These are phyloP conservation scores for Adansonia madagascariensis DNA, from an alignment of 441 rosid species.

Conservation along the genomic window DNA sequence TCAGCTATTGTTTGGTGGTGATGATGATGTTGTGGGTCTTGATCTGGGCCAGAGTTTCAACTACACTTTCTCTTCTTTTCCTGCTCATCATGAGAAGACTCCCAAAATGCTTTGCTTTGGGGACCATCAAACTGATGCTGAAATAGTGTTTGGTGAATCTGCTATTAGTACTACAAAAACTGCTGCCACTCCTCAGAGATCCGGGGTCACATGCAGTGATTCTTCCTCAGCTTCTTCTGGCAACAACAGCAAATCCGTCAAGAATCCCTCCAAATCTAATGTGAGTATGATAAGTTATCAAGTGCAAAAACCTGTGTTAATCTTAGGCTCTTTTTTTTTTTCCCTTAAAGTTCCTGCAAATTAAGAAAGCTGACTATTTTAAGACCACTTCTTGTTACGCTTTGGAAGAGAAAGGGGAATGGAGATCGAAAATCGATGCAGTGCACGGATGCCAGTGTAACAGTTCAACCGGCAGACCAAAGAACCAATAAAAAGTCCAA, in stretches of 20 bases:
- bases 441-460: slow-evolving; percentile 18
- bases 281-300: slow-evolving; percentile 32
- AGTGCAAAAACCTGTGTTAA: not conserved
- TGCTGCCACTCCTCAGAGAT: slow-evolving; percentile 31
- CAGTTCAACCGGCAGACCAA: slow-evolving; percentile 28
- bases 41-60: slow-evolving; percentile 33
- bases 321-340: not conserved
- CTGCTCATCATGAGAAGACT: slow-evolving; percentile 29
- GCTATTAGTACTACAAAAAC: slow-evolving; percentile 4
- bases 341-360: too few relatives aligned
- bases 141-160: slow-evolving; percentile 32
- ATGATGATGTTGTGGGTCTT: slow-evolving; percentile 35
- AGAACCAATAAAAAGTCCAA: slow-evolving; percentile 53
- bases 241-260: slow-evolving; percentile 29
- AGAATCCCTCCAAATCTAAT: slow-evolving; percentile 34
- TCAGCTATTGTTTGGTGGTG: slow-evolving; percentile 57
- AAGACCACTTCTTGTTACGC: not conserved
- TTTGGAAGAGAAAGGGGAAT: slow-evolving; percentile 52
- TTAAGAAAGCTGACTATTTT: not conserved
- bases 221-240: slow-evolving; percentile 47
- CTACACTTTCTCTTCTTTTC: slow-evolving; percentile 27
- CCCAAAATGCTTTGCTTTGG: slow-evolving; percentile 87
- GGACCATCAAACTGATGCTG: slow-evolving; percentile 37
- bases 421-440: slow-evolving; percentile 33
- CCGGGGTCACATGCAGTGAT: slow-evolving; percentile 47